A percentile compares a stretch with the other conserved stretches of the same genome.
These are phyloP conservation scores for Evansstolkia leycettana DNA, from an alignment of 495 filamentous ascomycete species.

Conservation along the genomic window DNA sequence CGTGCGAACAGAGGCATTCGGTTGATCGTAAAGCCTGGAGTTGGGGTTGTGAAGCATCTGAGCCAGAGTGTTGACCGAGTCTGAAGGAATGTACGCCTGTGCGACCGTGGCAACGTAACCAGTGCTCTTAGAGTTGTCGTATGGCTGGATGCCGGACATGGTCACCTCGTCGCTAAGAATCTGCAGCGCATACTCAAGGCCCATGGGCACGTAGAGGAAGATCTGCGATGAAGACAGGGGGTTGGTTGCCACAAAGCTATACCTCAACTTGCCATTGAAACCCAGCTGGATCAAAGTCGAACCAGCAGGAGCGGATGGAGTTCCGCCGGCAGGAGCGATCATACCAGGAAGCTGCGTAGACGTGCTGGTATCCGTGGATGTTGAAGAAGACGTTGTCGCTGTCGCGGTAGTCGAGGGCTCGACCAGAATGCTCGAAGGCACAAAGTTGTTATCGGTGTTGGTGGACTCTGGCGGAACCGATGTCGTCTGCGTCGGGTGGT, in stretches of 20 bases:
- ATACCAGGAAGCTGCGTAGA: slow-evolving; percentile 57
- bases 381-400: slow-evolving; percentile 9
- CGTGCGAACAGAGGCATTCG: slow-evolving; percentile 40
- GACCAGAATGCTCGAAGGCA: slow-evolving; percentile 17
- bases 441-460: slow-evolving; percentile 13
- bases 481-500: slow-evolving; percentile 6
- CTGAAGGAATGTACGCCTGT: slow-evolving; percentile 56
- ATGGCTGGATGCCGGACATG: slow-evolving; percentile 65
- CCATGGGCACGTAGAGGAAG: slow-evolving; percentile 66
- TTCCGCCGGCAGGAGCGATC: slow-evolving; percentile 53
- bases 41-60: slow-evolving; percentile 54
- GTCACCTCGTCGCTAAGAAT: slow-evolving; percentile 37
- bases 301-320: slow-evolving; percentile 43
- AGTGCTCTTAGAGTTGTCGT: slow-evolving; percentile 54
- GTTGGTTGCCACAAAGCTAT: slow-evolving; percentile 62
- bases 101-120: slow-evolving; percentile 81
- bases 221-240: slow-evolving; percentile 70
- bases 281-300: slow-evolving; percentile 70
- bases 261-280: slow-evolving; percentile 70
- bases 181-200: slow-evolving; percentile 54
- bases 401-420: slow-evolving; percentile 3
- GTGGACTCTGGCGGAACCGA: slow-evolving; percentile 3
- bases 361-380: slow-evolving; percentile 25
- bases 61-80: slow-evolving; percentile 47
- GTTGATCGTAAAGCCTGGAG: slow-evolving; percentile 62